Base-by-base conservation (phyloP, 345 rosid species). In the Gossypium australe region DNA sequence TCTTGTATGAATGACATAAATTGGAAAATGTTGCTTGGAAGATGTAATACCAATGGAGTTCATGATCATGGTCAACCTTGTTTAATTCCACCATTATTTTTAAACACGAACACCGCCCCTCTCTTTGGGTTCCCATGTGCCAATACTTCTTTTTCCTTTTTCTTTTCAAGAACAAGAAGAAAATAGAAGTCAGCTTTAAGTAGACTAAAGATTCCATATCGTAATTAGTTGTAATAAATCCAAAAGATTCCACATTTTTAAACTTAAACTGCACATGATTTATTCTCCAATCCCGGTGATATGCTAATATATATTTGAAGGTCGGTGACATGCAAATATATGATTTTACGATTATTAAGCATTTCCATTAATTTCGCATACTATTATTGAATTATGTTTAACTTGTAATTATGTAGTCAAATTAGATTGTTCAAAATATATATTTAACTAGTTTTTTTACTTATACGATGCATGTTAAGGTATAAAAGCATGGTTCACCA, bases 71-170 rank as follows among this genome's bases (percentile, higher is more conserved):
- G 25, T 20, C 24, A 66, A 44, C 53, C 53, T 66, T 11, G 53
- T 6, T 66, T 66, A 9, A 18, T 18, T 7, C 7, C 2, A 11
- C 9, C 41, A 60, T 25, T 60, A 25, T 60, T 25, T 25, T 60
- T 60, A 60, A 60, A 47, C 13, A 12, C 64, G 20, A 61, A 13
- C 20, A 61, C 44, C 44, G 44, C 44, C 44, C 43, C 29, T 12
- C 22, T 63, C 7, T 65, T 44, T 20, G 27, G 55, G 16, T 45
- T 22, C 70, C 55, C 56, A 67, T 67, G 71, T 67, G 71, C 56
- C 4, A 22, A 2, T 47, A 67, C 0, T 13, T 45, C 1, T 11
- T 12, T 34, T 45, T 47, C 29, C 29, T 2, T 20, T 20, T 41
- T 10, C 22, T 64, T 43, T 12, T 45, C 4, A 67, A 67, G 53